Percentiles rank a stretch among this genome's conserved stretches.
These are phyloP conservation scores for Plantago lanceolata DNA, from an alignment of 305 asterid species.

Conservation along the genomic window DNA sequence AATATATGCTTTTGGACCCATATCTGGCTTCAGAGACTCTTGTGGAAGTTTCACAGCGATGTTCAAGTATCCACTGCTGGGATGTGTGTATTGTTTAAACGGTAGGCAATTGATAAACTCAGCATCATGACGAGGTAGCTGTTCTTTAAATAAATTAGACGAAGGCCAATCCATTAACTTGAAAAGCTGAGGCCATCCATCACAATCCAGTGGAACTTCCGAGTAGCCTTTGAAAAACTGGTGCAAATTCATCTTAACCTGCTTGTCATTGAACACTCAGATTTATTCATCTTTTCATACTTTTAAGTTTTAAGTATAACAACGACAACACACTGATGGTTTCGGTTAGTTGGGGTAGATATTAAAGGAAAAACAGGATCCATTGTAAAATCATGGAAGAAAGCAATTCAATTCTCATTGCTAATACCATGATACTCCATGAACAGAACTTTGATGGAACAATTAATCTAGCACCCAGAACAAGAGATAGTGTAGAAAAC, in stretches of 20 bases:
- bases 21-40: slow-evolving; percentile 54
- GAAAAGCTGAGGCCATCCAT: slow-evolving; percentile 62
- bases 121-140: slow-evolving; percentile 68
- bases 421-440: too few species aligned
- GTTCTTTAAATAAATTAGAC: slow-evolving; percentile 53
- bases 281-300: slow-evolving; percentile 18
- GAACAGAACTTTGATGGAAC: not conserved
- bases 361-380: not conserved
- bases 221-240: slow-evolving; percentile 67
- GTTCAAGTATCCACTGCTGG: slow-evolving; percentile 60
- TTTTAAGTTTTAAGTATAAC: too few species aligned
- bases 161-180: slow-evolving; percentile 94
- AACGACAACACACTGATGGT: too few species aligned
- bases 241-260: slow-evolving; percentile 65
- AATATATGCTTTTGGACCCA: slow-evolving; percentile 90
- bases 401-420: too few species aligned
- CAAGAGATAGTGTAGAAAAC: not conserved
- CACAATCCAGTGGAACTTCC: slow-evolving; percentile 34
- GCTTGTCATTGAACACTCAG: slow-evolving; percentile 26
- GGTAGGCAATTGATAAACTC: slow-evolving; percentile 78
- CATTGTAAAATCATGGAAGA: not conserved
- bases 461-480: slow-evolving; percentile 2
- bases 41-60: slow-evolving; percentile 62
- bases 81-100: slow-evolving; percentile 81
- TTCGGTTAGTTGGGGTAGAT: too few species aligned